Percentiles rank a stretch among this genome's conserved stretches.
These are phyloP conservation scores for Dysphania ambrosioides DNA, from an alignment of 148 eudicot species.

Conservation along the genomic window DNA sequence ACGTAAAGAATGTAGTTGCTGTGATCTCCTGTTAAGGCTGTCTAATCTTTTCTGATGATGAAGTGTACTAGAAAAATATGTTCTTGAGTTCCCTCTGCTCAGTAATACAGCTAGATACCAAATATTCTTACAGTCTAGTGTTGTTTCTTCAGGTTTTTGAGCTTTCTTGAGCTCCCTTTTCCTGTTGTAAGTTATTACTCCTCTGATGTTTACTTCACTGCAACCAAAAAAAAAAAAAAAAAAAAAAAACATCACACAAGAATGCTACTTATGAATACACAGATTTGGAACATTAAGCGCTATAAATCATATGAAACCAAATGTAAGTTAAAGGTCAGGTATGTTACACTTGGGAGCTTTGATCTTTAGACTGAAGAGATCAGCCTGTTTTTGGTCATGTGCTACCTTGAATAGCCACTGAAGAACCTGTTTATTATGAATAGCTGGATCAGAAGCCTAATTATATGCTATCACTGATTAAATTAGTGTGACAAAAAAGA, in stretches of 20 bases:
- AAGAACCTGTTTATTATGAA: conserved; percentile 33
- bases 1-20: neutral
- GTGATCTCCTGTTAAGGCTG: neutral
- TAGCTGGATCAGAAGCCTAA: neutral
- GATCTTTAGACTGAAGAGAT: conserved; percentile 6
- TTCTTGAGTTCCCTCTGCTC: conserved; percentile 29
- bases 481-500: neutral
- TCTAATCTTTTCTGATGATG: conserved; percentile 27
- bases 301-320: neutral
- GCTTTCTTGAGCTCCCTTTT: conserved; percentile 5
- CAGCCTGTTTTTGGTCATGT: conserved; percentile 27
- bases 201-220: conserved; percentile 19
- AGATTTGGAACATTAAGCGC: neutral
- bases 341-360: conserved; percentile 6
- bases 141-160: conserved; percentile 16
- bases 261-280: no score
- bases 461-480: neutral
- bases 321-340: neutral
- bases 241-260: no score
- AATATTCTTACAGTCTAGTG: conserved; percentile 24
- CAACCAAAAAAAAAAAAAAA: no score
- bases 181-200: conserved; percentile 8
- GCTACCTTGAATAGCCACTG: conserved; percentile 43
- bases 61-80: conserved; percentile 30
- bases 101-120: conserved; percentile 22